Evolutionary conservation across 2,329 filamentous ascomycete genomes (phyloP).

Genomic region (Emydomyces testavorans): DNA sequence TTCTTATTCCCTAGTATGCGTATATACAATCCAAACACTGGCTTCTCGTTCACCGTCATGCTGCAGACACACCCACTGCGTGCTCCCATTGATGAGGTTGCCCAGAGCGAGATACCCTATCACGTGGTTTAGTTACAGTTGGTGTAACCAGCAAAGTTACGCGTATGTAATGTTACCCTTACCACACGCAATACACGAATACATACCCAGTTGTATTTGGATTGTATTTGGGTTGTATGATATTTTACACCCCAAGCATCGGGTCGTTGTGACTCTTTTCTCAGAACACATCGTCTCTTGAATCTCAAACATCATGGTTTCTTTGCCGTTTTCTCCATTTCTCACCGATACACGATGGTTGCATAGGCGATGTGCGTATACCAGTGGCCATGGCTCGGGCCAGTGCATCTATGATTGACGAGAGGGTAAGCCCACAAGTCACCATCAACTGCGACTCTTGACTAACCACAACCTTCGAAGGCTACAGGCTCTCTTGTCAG

Average conservation of each 20-base stretch:
- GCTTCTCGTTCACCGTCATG: too few relatives aligned
- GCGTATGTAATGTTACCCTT: too few relatives aligned
- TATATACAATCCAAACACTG: too few relatives aligned
- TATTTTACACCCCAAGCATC: not conserved
- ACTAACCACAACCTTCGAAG: not conserved
- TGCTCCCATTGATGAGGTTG: too few relatives aligned
- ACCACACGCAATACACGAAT: too few relatives aligned
- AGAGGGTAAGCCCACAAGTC: conserved; percentile 2
- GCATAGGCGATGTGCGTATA: not conserved
- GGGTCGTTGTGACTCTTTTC: not conserved
- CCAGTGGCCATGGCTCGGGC: conserved; percentile 2
- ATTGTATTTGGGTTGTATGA: not conserved
- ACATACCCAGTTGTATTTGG: too few relatives aligned
- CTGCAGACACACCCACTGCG: too few relatives aligned
- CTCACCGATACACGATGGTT: not conserved
- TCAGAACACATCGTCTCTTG: not conserved
- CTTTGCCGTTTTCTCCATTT: not conserved
- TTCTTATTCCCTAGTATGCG: too few relatives aligned
- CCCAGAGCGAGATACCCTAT: too few relatives aligned
- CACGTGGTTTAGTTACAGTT: too few relatives aligned
- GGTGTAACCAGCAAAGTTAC: too few relatives aligned
- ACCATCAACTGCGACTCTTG: not conserved
- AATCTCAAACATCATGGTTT: not conserved
- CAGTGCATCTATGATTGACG: not conserved
- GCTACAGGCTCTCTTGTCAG: conserved; percentile 2